Conservation (phyloP, 2,329 filamentous ascomycete species). For the Chaetothyriales sp. region DNA sequence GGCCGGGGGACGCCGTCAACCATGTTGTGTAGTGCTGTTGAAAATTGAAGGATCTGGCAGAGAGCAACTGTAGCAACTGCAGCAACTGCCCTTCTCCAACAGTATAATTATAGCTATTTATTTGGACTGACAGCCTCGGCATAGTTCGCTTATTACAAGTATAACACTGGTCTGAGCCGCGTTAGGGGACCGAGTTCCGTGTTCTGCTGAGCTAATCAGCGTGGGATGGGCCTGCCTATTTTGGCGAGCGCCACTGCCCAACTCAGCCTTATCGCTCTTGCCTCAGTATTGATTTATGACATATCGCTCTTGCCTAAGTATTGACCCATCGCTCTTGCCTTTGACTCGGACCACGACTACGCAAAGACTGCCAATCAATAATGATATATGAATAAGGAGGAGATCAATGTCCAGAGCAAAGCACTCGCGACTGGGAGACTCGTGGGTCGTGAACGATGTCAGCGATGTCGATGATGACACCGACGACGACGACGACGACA, state of each 20-base stretch:
- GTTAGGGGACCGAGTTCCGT: no score
- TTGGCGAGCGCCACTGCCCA: no score
- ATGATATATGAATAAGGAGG: no score
- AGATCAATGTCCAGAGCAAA: constrained; percentile 1
- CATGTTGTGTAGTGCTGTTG: background rate
- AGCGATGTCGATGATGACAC: no score
- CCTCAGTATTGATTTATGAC: no score
- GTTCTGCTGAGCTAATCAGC: background rate
- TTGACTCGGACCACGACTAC: no score
- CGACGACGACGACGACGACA: background rate
- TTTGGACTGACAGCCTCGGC: background rate
- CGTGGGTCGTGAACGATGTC: constrained; percentile 8
- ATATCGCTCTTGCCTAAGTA: no score
- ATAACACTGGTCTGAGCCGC: no score
- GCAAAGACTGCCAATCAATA: no score
- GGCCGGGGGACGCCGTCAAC: background rate
- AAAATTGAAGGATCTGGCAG: background rate
- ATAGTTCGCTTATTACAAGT: background rate
- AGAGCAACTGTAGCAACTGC: background rate
- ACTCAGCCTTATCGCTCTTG: no score
- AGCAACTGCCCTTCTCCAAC: background rate
- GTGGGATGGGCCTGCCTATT: background rate
- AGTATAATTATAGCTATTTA: background rate
- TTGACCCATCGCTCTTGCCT: no score
- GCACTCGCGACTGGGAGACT: constrained; percentile 5